Evolutionary conservation across 352 stramenopile genomes (phyloP).

Genomic region (Lagenidium giganteum): DNA sequence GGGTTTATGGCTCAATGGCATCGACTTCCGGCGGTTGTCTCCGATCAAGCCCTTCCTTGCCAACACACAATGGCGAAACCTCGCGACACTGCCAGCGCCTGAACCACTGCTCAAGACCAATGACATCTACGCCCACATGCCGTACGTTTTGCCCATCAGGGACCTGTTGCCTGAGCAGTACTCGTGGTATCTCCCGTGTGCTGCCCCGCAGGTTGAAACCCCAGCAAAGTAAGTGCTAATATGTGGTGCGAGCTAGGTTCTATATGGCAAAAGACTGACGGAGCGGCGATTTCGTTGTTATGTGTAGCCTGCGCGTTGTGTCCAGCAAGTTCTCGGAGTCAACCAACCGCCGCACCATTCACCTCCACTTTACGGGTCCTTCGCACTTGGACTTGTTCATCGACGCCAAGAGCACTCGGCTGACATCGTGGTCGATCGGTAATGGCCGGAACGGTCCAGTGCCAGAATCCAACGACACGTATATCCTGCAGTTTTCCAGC

Average conservation of each 20-base stretch:
- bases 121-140: constrained; percentile 70
- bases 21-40: constrained; percentile 60
- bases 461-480: constrained; percentile 51
- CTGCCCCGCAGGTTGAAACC: constrained; percentile 21
- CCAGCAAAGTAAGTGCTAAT: no score
- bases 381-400: constrained; percentile 74
- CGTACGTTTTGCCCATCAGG: constrained; percentile 51
- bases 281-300: no score
- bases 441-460: constrained; percentile 53
- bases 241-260: no score
- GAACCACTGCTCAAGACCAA: constrained; percentile 37
- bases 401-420: constrained; percentile 55
- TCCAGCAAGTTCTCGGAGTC: constrained; percentile 44
- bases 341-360: constrained; percentile 52
- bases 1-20: constrained; percentile 65
- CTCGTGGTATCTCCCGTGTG: constrained; percentile 63
- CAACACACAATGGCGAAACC: constrained; percentile 44
- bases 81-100: constrained; percentile 23
- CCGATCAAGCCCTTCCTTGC: constrained; percentile 39
- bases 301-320: constrained; percentile 41
- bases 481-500: constrained; percentile 72
- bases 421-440: constrained; percentile 75
- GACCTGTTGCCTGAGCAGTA: constrained; percentile 61
- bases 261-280: no score
- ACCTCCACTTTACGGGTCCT: constrained; percentile 60